Conservation (phyloP, 768 basidiomycete species). For the Leucosporidium creatinivorum region DNA sequence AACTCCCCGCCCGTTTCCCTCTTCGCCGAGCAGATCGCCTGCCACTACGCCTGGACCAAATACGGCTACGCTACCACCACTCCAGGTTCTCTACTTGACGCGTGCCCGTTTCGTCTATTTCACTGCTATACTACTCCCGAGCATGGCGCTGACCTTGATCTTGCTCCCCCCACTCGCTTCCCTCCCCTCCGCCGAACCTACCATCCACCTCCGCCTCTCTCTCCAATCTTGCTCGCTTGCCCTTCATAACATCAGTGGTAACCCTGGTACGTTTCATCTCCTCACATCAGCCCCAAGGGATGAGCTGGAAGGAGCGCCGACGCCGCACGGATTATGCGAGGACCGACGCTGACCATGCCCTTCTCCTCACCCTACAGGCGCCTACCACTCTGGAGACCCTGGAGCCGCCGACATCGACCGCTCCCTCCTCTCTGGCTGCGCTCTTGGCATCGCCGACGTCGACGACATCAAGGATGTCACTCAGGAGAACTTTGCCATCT, state of each 20-base stretch:
- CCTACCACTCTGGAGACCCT: constrained; percentile 6
- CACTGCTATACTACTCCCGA: too few species aligned
- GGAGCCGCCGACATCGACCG: constrained; percentile 7
- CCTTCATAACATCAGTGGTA: too few species aligned
- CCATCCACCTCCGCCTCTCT: too few species aligned
- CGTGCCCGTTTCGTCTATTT: too few species aligned
- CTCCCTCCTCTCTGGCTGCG: constrained; percentile 25
- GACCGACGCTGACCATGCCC: too few species aligned
- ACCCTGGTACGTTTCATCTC: constrained; percentile 1
- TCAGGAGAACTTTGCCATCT: constrained; percentile 38
- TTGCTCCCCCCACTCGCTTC: too few species aligned
- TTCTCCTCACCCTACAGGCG: not conserved
- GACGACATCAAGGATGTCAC: constrained; percentile 29
- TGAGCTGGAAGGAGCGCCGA: not conserved
- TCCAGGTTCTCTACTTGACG: not conserved
- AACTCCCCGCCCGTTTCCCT: constrained; percentile 20
- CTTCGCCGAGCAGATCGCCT: constrained; percentile 6
- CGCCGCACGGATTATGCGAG: too few species aligned
- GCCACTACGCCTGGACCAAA: too few species aligned
- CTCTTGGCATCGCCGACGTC: constrained; percentile 27
- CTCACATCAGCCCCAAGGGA: constrained; percentile 3
- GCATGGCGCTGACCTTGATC: too few species aligned
- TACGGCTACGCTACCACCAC: not conserved
- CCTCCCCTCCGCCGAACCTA: too few species aligned
- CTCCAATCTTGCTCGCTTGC: too few species aligned